Conservation (phyloP, 768 basidiomycete species). For the Gymnopilus junonius region DNA sequence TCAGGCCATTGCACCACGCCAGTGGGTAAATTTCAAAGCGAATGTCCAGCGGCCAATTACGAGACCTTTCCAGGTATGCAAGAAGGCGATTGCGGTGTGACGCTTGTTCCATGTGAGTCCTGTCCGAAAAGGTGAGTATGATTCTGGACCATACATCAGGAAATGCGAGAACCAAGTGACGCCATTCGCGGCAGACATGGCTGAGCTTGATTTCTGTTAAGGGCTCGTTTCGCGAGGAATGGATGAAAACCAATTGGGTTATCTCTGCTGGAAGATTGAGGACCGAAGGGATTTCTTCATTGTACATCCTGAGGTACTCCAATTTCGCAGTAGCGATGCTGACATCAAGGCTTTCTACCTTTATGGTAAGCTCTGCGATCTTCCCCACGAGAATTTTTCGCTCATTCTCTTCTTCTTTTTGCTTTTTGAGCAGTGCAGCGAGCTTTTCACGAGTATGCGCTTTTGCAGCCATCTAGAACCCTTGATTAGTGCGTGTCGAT, state of each 20-base stretch:
- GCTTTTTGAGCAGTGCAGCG: background rate
- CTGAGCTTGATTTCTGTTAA: background rate
- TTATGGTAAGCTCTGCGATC: background rate
- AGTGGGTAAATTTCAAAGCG: background rate
- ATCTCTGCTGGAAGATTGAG: background rate
- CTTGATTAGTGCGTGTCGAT: background rate
- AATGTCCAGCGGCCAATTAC: background rate
- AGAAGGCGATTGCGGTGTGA: background rate
- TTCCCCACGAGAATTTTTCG: background rate
- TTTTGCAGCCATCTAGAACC: background rate
- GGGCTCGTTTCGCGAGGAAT: background rate
- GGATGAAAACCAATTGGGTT: background rate
- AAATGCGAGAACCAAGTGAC: background rate
- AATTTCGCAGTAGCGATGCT: background rate
- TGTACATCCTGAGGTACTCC: background rate
- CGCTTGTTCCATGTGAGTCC: background rate
- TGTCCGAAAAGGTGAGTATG: background rate
- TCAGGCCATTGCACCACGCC: background rate
- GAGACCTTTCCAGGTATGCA: background rate
- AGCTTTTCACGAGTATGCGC: background rate
- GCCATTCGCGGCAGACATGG: background rate
- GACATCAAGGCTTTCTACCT: background rate
- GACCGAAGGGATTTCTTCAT: background rate
- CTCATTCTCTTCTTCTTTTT: background rate
- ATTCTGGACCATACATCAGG: background rate